phyloP scores from a whole-genome alignment of 495 filamentous ascomycete species.

The Xanthoparmelia taractica region DNA sequence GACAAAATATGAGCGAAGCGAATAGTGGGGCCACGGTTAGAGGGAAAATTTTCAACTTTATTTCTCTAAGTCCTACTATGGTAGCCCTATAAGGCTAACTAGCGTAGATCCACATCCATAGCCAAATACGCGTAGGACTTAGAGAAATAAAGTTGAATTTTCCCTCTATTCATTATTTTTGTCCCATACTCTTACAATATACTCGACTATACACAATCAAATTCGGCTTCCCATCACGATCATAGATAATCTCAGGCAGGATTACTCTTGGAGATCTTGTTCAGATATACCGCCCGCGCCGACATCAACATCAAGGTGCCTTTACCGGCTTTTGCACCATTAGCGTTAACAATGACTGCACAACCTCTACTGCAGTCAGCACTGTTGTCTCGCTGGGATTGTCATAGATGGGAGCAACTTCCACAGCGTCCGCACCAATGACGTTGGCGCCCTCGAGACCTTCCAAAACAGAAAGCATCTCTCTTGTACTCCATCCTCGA shows the following conservation, averaged over 20 bases:
- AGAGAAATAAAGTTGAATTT: too few relatives aligned
- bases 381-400: conserved; percentile 40
- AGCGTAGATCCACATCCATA: too few relatives aligned
- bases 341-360: conserved; percentile 34
- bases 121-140: too few relatives aligned
- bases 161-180: too few relatives aligned
- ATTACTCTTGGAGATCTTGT: conserved; percentile 17
- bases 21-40: too few relatives aligned
- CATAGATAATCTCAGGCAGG: neutral
- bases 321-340: conserved; percentile 39
- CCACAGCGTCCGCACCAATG: conserved; percentile 47
- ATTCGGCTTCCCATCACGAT: neutral
- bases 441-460: conserved; percentile 42
- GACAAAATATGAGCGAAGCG: too few relatives aligned
- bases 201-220: neutral
- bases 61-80: too few relatives aligned
- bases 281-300: neutral
- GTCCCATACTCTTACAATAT: too few relatives aligned
- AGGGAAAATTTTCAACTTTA: too few relatives aligned
- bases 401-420: conserved; percentile 48
- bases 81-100: too few relatives aligned
- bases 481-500: conserved; percentile 46
- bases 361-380: conserved; percentile 44
- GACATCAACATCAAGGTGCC: neutral
- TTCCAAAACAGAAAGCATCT: conserved; percentile 43